Conservation (phyloP, 75 land plant genomes). For the Cryptomeria japonica region DNA sequence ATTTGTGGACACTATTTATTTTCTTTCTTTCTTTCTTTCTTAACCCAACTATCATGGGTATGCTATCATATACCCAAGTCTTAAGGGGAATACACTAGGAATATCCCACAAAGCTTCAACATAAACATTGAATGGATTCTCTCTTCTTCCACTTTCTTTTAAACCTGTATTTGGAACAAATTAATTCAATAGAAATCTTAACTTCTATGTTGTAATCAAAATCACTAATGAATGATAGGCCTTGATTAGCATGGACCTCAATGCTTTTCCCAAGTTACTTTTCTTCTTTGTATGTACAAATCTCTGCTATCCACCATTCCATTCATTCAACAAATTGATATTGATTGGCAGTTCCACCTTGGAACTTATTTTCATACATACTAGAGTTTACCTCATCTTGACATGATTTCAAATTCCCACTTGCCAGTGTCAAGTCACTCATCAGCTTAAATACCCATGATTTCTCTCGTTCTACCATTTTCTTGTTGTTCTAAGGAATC, state of each 20-base stretch:
- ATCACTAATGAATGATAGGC: not conserved
- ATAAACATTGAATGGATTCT: not conserved
- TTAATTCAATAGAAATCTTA: not conserved
- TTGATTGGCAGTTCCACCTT: not conserved
- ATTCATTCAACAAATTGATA: not conserved
- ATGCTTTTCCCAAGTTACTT: not conserved
- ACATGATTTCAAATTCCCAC: not conserved
- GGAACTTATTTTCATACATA: not conserved
- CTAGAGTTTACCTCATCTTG: not conserved
- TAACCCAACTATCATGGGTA: not conserved
- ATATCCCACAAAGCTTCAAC: not conserved
- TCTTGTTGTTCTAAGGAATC: not conserved
- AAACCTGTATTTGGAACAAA: not conserved
- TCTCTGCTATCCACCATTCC: not conserved
- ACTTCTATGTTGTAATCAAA: not conserved
- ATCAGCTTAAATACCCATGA: not conserved
- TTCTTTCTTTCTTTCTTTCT: not conserved
- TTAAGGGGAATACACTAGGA: not conserved
- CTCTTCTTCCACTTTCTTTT: not conserved
- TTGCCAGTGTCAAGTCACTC: not conserved
- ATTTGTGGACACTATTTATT: too few relatives aligned
- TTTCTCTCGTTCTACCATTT: not conserved
- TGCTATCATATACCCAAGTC: not conserved
- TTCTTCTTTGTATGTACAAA: too few relatives aligned
- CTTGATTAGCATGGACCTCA: not conserved